Base-by-base conservation (phyloP, 495 filamentous ascomycete genomes). In the Sporormia fimetaria region DNA sequence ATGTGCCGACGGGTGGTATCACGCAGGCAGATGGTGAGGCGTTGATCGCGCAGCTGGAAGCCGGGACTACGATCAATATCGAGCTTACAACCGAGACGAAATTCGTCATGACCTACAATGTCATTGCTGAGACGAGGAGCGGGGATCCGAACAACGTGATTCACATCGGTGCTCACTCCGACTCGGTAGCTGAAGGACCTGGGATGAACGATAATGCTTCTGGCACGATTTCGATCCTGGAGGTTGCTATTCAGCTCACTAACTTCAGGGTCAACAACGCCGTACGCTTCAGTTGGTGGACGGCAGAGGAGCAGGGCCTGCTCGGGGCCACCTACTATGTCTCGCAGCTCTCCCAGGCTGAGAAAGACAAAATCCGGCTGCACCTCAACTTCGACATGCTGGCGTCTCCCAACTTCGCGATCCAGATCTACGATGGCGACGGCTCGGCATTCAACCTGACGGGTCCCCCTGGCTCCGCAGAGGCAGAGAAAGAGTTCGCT, bases 321-420 rank as follows among this genome's bases (percentile, higher is more conserved):
- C 56, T 82, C 14, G 81, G 81, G 24, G 70, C 73, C 12, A 63
- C 67, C 15, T 63, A 65, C 56, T 83, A 80, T 57, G 68, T 81
- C 44, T 57, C 64, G 15, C 53, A 55, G 16, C 65, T 73, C 38
- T 49, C 59, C 21, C 38, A 63, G 5, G 62, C 62, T 11, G 72
- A 76, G 33, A 61, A 70, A 8, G 63, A 57, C 28, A 75, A 76
- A 54, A 71, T 83, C 45, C 56, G 68, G 1, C 68, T 80, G 2
- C 80, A 81, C 52, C 74, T 83, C 47, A 80, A 84, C 63, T 80
- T 81, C 48, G 80, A 84, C 60, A 84, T 83, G 80, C 78, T 83
- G 44, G 80, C 78, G 30, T 74, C 68, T 10, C 80, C 80, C 35
- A 83, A 84, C 66, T 83, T 74, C 51, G 64, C 70, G 10, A 68